Conservation (phyloP, 108 stramenopile species). For the Pinguiococcus pyrenoidosus region DNA sequence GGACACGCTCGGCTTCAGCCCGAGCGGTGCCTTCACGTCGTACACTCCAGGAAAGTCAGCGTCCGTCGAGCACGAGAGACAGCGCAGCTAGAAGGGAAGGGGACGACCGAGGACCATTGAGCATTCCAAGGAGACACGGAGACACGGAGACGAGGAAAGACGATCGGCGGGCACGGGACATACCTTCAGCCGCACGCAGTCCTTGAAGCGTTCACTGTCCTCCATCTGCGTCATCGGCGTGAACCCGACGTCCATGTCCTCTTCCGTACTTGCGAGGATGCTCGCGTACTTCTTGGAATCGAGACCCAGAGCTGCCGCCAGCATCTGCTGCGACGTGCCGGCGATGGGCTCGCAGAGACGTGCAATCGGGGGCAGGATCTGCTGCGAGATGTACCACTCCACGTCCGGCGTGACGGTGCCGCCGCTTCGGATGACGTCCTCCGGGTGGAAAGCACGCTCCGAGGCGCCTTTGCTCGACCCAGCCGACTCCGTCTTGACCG, state of each 20-base stretch:
- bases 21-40: constrained; percentile 7
- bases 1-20: constrained; percentile 3
- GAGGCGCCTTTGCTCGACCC: constrained; percentile 36
- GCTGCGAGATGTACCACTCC: constrained; percentile 91
- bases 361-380: constrained; percentile 87
- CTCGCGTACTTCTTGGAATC: constrained; percentile 23
- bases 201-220: constrained; percentile 36
- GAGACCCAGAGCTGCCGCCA: constrained; percentile 43
- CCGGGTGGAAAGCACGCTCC: constrained; percentile 79
- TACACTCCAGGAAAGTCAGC: constrained; percentile 12
- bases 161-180: no score
- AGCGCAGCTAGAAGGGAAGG: constrained; percentile 12
- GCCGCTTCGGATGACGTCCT: constrained; percentile 65
- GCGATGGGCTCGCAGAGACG: constrained; percentile 98
- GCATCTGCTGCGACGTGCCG: constrained; percentile 44
- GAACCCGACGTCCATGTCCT: constrained; percentile 28
- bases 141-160: neutral
- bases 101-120: neutral
- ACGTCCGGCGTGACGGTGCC: constrained; percentile 45
- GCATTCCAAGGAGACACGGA: neutral
- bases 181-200: constrained; percentile 12
- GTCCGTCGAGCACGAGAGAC: constrained; percentile 4
- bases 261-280: neutral
- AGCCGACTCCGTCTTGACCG: constrained; percentile 12
- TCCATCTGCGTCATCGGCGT: constrained; percentile 13